phyloP scores from a whole-genome alignment of 2,329 filamentous ascomycete genomes.

The Paramyrothecium sp. region DNA sequence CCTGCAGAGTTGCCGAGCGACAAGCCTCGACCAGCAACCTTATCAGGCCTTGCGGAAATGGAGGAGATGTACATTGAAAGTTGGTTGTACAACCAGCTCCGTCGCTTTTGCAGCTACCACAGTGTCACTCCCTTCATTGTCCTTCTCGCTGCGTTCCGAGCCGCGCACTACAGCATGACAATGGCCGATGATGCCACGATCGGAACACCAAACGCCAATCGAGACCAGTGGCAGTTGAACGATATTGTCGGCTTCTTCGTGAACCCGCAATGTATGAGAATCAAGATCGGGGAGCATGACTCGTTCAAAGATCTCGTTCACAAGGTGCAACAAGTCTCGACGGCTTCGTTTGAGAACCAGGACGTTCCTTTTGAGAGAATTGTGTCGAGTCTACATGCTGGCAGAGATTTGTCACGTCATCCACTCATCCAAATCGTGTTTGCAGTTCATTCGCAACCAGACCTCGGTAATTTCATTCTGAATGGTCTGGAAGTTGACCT shows the following conservation, averaged over 20 bases:
- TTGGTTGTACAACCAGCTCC: neutral
- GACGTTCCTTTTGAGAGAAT: slow-evolving; percentile 15
- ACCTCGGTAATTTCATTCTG: slow-evolving; percentile 1
- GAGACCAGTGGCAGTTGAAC: slow-evolving; percentile 6
- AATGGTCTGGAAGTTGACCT: slow-evolving; percentile 9
- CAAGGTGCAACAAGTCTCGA: slow-evolving; percentile 7
- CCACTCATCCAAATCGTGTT: slow-evolving; percentile 9
- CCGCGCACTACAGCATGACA: slow-evolving; percentile 13
- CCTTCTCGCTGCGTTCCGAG: slow-evolving; percentile 11
- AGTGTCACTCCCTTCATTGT: slow-evolving; percentile 3
- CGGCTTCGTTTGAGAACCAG: slow-evolving; percentile 11
- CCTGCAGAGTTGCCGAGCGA: slow-evolving; percentile 8
- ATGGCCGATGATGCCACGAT: slow-evolving; percentile 9
- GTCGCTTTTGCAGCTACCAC: slow-evolving; percentile 3
- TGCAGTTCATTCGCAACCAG: slow-evolving; percentile 7
- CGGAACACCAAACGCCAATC: slow-evolving; percentile 10
- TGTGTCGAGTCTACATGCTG: slow-evolving; percentile 4
- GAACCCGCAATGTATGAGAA: slow-evolving; percentile 12
- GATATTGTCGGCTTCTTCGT: slow-evolving; percentile 15
- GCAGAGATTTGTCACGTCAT: slow-evolving; percentile 6
- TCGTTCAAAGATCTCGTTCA: slow-evolving; percentile 10
- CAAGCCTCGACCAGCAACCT: neutral
- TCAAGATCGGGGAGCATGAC: slow-evolving; percentile 2
- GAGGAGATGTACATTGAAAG: slow-evolving; percentile 2
- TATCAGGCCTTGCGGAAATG: neutral